phyloP scores from a whole-genome alignment of 805 yeast species.

The Candida pini region DNA sequence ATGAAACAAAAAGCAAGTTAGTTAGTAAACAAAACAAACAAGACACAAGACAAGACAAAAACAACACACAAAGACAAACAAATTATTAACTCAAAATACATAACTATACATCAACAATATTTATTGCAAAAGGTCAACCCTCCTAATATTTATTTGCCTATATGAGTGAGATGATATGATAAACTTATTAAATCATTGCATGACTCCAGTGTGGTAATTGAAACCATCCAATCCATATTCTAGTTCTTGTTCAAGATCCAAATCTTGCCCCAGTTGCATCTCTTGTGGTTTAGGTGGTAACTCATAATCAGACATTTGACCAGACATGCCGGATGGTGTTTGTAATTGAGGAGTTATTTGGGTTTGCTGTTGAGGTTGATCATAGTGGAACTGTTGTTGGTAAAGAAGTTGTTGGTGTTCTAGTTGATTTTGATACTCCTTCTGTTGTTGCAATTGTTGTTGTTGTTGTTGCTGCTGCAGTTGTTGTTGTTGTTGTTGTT shows the following conservation, averaged over 20 bases:
- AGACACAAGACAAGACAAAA: too few relatives aligned
- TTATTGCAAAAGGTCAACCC: too few relatives aligned
- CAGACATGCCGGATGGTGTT: slow-evolving; percentile 41
- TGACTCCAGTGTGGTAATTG: slow-evolving; percentile 9
- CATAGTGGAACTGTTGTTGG: slow-evolving; percentile 16
- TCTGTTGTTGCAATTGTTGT: slow-evolving; percentile 11
- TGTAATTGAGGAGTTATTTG: slow-evolving; percentile 25
- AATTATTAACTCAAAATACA: too few relatives aligned
- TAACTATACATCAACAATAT: too few relatives aligned
- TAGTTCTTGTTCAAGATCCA: slow-evolving; percentile 57
- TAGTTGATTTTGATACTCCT: slow-evolving; percentile 10
- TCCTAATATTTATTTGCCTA: too few relatives aligned
- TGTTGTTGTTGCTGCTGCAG: slow-evolving; percentile 18
- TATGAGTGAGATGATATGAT: too few relatives aligned
- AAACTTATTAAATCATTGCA: neutral
- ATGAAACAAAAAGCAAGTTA: too few relatives aligned
- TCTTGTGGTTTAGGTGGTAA: slow-evolving; percentile 63
- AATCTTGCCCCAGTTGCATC: slow-evolving; percentile 26
- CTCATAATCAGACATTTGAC: slow-evolving; percentile 34
- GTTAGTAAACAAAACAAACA: too few relatives aligned
- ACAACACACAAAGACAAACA: too few relatives aligned
- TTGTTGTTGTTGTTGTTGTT: slow-evolving; percentile 13
- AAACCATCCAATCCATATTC: slow-evolving; percentile 64
- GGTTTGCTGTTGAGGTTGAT: slow-evolving; percentile 15
- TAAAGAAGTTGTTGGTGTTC: slow-evolving; percentile 22